Conservation (phyloP, 257 asterid genomes). For the Solanum medicagineum region DNA sequence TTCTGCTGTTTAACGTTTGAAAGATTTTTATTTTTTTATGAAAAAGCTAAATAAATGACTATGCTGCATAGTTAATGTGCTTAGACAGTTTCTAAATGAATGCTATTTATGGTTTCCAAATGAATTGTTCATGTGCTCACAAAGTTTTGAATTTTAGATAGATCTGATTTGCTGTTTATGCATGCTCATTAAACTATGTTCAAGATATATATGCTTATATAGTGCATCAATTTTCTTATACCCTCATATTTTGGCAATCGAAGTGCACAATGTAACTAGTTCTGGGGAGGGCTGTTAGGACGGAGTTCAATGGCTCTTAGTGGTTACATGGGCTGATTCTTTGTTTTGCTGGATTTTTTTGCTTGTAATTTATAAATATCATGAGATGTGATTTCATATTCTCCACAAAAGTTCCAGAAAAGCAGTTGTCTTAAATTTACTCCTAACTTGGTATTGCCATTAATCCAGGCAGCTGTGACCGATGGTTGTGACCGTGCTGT, state of each 20-base stretch:
- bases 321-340: neutral
- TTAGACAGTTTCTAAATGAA: neutral
- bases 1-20: neutral
- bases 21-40: neutral
- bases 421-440: neutral
- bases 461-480: conserved; percentile 59
- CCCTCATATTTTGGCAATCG: neutral
- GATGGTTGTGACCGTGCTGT: conserved; percentile 73
- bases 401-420: neutral
- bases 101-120: neutral
- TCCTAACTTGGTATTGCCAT: neutral
- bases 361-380: neutral
- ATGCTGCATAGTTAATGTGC: neutral
- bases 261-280: neutral
- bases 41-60: neutral
- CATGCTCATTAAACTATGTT: neutral
- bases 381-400: neutral
- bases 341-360: neutral
- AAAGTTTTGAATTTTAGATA: neutral
- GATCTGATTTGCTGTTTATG: neutral
- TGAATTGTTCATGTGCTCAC: neutral
- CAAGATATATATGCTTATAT: neutral
- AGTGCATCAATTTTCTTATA: neutral
- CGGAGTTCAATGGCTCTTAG: neutral
- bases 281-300: neutral